These are phyloP conservation scores for Ophiobolus disseminans DNA, from an alignment of 2,329 filamentous ascomycete species.

Conservation along the genomic window DNA sequence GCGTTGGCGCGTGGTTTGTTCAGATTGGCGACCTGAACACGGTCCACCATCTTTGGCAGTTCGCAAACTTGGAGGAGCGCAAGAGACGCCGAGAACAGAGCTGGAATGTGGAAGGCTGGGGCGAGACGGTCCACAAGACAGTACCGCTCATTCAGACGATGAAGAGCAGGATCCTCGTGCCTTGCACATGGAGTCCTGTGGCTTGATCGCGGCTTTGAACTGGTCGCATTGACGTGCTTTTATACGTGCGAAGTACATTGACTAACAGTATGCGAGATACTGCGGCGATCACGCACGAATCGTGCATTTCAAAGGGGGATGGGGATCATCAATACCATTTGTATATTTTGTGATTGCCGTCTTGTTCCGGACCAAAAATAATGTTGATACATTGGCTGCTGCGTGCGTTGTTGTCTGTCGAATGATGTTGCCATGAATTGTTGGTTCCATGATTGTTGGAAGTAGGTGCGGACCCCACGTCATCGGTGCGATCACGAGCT, in stretches of 20 bases:
- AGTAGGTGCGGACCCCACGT: constrained; percentile 30
- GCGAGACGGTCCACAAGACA: constrained; percentile 96
- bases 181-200: constrained; percentile 96
- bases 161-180: constrained; percentile 91
- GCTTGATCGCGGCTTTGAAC: constrained; percentile 59
- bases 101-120: constrained; percentile 95
- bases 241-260: too few relatives aligned
- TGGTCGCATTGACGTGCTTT: too few relatives aligned
- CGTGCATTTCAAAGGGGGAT: too few relatives aligned
- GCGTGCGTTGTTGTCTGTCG: too few relatives aligned
- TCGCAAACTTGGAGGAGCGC: constrained; percentile 93
- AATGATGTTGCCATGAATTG: too few relatives aligned
- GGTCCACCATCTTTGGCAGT: constrained; percentile 98
- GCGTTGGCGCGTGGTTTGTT: constrained; percentile 97
- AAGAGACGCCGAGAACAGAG: constrained; percentile 90
- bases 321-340: too few relatives aligned
- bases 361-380: too few relatives aligned
- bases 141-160: constrained; percentile 96
- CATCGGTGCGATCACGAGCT: constrained; percentile 39
- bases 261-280: too few relatives aligned
- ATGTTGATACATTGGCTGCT: too few relatives aligned
- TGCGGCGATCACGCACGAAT: too few relatives aligned
- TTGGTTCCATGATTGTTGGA: constrained; percentile 2
- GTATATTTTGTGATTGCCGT: too few relatives aligned
- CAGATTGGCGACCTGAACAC: constrained; percentile 98